Base-by-base conservation (phyloP, 2,329 filamentous ascomycete genomes). In the Apiospora rasikravindrae region DNA sequence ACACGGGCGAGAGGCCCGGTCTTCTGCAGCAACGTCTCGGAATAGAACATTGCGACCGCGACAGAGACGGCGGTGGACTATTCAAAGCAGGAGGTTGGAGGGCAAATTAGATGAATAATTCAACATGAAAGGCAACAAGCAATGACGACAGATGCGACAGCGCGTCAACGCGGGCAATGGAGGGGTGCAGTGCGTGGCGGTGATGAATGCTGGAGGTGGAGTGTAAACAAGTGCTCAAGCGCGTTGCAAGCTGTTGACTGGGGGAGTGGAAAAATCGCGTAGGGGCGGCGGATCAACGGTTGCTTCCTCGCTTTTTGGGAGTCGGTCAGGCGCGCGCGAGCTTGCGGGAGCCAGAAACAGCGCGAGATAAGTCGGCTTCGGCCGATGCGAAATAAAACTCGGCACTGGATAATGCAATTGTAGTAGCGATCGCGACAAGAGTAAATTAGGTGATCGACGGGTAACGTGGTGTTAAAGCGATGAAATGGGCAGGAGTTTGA, bases 1-100 rank as follows among this genome's bases (percentile, higher is more conserved):
- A 98, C 95, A 81, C 95, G 94, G 84, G 96, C 96, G 87, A 99
- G 86, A 80, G 96, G 96, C 87, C 96, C 96, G 78, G 94, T 98
- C 91, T 98, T 98, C 82, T 95, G 95, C 78, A 99, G 90, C 73
- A 99, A 90, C 71, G 94, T 95, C 87, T 98, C 95, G 70, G 96
- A 98, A 84, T 98, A 98, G 85, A 99, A 99, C 96, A 99, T 99
- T 82, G 80, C 85, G 84, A 77, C 75, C 77, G 77, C 80, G 77
- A 78, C 74, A 64, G 77, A 76, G 72, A 72, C 72, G 71, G 72
- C 71, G 73, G 37, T 26, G 71, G 73, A 70, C 75, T 71, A 64
- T 66, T 40, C 57, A 64, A 40, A 64, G n/a, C 57, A 64, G 19
- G 57, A 40, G 33, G 22, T 64, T 22, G 33, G 29, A n/a, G 57